These are phyloP conservation scores for Fusarium tricinctum DNA, from an alignment of 2,329 filamentous ascomycete species.

Conservation along the genomic window DNA sequence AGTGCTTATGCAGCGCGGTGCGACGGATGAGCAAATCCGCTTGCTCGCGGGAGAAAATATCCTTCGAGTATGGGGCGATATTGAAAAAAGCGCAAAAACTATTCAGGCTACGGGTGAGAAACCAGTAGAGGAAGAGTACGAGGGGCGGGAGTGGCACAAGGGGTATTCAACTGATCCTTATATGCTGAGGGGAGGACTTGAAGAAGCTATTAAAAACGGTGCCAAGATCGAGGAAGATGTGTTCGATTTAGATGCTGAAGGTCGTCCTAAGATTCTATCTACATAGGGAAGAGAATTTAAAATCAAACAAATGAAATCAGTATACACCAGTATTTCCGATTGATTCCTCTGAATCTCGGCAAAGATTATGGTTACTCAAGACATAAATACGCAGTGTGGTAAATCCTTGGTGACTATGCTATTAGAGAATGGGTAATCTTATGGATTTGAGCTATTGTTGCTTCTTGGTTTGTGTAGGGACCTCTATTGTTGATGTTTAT, in stretches of 20 bases:
- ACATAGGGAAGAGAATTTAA: not conserved
- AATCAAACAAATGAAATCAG: not conserved
- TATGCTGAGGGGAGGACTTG: slow-evolving; percentile 42
- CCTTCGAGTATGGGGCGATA: slow-evolving; percentile 49
- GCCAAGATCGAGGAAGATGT: slow-evolving; percentile 20
- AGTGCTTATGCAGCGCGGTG: slow-evolving; percentile 50
- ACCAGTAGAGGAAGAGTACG: slow-evolving; percentile 51
- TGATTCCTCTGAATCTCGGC: not conserved
- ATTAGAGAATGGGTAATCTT: too few species aligned
- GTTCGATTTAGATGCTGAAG: slow-evolving; percentile 16
- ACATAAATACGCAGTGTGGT: not conserved
- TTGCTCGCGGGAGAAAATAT: slow-evolving; percentile 51
- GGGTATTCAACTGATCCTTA: slow-evolving; percentile 46
- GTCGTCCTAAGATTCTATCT: slow-evolving; percentile 8
- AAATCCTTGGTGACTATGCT: not conserved
- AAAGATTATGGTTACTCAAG: not conserved
- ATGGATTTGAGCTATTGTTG: too few species aligned
- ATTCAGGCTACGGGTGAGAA: slow-evolving; percentile 41
- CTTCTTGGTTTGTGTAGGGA: too few species aligned
- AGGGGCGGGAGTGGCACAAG: slow-evolving; percentile 48
- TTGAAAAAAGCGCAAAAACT: slow-evolving; percentile 47
- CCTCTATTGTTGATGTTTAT: too few species aligned
- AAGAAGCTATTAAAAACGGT: slow-evolving; percentile 30
- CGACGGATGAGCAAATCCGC: slow-evolving; percentile 49
- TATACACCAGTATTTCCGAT: not conserved